Evolutionary conservation across 352 stramenopile species (phyloP).

Genomic region (Phytopythium boreale): DNA sequence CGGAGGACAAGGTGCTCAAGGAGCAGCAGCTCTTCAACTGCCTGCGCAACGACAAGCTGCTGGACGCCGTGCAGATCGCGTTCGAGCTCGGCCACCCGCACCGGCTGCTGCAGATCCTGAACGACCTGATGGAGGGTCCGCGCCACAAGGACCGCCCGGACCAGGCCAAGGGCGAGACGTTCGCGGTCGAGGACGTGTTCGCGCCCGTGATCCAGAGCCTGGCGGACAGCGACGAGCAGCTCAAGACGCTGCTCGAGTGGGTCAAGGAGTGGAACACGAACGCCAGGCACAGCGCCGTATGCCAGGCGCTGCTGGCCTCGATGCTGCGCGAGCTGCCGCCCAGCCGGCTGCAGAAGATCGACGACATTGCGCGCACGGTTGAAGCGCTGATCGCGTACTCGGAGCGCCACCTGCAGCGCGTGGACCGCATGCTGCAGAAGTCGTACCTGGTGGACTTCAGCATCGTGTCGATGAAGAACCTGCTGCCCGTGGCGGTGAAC

Average conservation of each 20-base stretch:
- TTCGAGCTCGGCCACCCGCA: slow-evolving; percentile 94
- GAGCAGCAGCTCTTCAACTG: slow-evolving; percentile 96
- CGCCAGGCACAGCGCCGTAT: slow-evolving; percentile 91
- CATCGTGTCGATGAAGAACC: slow-evolving; percentile 85
- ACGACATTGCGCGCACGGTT: slow-evolving; percentile 78
- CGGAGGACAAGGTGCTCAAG: slow-evolving; percentile 91
- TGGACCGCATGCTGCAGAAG: slow-evolving; percentile 95
- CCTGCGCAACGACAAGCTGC: slow-evolving; percentile 90
- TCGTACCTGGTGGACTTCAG: slow-evolving; percentile 97
- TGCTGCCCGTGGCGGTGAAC: slow-evolving; percentile 42
- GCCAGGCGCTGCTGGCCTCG: slow-evolving; percentile 92
- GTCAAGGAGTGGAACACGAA: slow-evolving; percentile 98
- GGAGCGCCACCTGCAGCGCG: slow-evolving; percentile 96
- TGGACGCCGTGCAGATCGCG: slow-evolving; percentile 79
- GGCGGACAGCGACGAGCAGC: slow-evolving; percentile 61
- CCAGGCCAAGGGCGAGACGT: slow-evolving; percentile 44
- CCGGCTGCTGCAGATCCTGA: slow-evolving; percentile 91
- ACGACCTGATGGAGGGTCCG: slow-evolving; percentile 74
- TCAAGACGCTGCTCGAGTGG: slow-evolving; percentile 92
- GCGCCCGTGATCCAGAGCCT: slow-evolving; percentile 70
- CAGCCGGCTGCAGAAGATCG: slow-evolving; percentile 62
- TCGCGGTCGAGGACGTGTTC: slow-evolving; percentile 64
- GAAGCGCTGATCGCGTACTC: slow-evolving; percentile 96
- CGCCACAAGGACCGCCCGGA: slow-evolving; percentile 59
- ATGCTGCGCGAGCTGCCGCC: slow-evolving; percentile 78